Base-by-base conservation (phyloP, 306 rosid genomes). In the Casuarina cunninghamiana region DNA sequence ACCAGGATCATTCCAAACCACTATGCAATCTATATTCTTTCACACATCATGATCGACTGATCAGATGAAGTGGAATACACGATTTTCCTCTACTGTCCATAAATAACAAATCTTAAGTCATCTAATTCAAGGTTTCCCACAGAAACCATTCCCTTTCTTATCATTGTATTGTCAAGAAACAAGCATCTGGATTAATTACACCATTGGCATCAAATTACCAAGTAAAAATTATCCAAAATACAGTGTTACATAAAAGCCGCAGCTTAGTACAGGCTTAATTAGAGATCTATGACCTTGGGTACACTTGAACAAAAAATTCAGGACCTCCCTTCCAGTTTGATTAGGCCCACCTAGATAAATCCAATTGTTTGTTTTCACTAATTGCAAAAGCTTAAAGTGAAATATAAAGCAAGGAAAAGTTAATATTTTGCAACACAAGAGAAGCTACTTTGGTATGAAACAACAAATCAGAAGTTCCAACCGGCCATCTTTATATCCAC, bases 1-100 rank as follows among this genome's bases (percentile, higher is more conserved):
- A 19, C 21, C 65, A 58, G 21, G 63, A 57, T 57, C 19, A 58
- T 35, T 58, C 65, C 65, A 58, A 58, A 58, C 65, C 65, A 58
- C 26, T 10, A 58, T 26, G 21, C 38, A 26, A 19, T 26, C 65
- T 5, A 0, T 58, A 58, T 58, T 58, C 10, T 58, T 35, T 38
- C 39, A 26, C 38, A 4, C 26, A 58, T 7, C 3, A 58, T 10
- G 65, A 35, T 58, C 16, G 26, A 38, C 39, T 58, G 11, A 58
- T 26, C 37, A 58, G 10, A 58, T 6, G 35, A 58, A 19, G 38
- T 3, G 26, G 39, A 10, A 58, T 26, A 26, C 32, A 26, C 32
- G 26, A 19, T 10, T 19, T 58, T 58, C 38, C 32, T 58, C 26
- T 58, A 58, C 65, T 10, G 39, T 8, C 26, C 26, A 58, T 32